Conservation (phyloP, 129 eudicot species). For the Escallonia herrerae region DNA sequence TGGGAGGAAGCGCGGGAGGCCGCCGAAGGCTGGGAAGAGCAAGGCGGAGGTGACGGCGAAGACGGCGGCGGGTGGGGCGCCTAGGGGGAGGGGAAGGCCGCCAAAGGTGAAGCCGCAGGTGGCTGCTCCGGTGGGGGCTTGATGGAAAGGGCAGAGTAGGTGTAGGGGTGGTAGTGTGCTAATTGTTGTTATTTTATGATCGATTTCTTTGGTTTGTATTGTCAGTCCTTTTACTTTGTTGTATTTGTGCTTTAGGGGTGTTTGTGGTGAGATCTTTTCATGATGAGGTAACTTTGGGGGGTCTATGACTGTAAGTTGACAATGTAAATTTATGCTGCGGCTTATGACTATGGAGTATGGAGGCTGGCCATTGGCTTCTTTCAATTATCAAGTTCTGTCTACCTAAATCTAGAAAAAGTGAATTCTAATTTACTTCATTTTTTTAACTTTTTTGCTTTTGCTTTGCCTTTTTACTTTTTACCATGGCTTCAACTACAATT, state of each 20-base stretch:
- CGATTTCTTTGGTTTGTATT: neutral
- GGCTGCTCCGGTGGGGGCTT: slow-evolving; percentile 2
- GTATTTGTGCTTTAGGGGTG: too few relatives aligned
- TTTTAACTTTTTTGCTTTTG: neutral
- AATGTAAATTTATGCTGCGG: too few relatives aligned
- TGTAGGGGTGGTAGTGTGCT: slow-evolving; percentile 12
- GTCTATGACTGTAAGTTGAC: too few relatives aligned
- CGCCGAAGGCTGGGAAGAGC: slow-evolving; percentile 28
- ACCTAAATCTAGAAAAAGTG: too few relatives aligned
- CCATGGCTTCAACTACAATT: too few relatives aligned
- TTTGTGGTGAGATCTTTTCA: neutral
- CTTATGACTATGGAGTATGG: too few relatives aligned
- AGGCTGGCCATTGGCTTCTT: too few relatives aligned
- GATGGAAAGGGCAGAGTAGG: neutral
- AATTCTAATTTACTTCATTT: neutral
- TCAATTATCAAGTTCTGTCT: too few relatives aligned
- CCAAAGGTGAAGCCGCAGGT: slow-evolving; percentile 4
- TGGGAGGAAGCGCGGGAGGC: slow-evolving; percentile 72
- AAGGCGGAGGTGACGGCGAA: neutral
- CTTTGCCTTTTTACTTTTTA: neutral
- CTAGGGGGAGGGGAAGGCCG: slow-evolving; percentile 53
- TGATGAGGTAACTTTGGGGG: neutral
- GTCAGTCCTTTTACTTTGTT: neutral
- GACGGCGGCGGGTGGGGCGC: slow-evolving; percentile 14
- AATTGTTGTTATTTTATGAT: neutral